A percentile compares a stretch with the other conserved stretches of the same genome.
phyloP scores from a whole-genome alignment of 2,329 filamentous ascomycete species.

The Chalara sp. region DNA sequence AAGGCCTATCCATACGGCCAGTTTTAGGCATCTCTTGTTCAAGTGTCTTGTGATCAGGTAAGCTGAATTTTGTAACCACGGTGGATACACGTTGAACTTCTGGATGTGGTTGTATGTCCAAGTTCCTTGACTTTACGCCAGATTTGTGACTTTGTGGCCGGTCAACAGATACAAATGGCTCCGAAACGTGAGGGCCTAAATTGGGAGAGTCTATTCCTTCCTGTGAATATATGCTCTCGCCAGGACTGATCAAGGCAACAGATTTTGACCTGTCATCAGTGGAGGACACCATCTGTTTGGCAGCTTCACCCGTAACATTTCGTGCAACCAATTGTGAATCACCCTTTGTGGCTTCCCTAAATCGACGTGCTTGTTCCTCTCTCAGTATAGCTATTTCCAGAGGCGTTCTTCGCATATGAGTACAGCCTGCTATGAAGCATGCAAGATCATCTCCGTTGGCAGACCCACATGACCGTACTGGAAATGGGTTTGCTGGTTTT shows the following conservation, averaged over 20 bases:
- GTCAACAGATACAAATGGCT: no score
- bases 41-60: conserved; percentile 17
- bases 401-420: not conserved
- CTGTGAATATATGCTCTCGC: not conserved
- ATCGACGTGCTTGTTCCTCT: not conserved
- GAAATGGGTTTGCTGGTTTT: conserved; percentile 10
- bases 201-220: not conserved
- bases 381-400: not conserved
- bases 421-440: conserved; percentile 11
- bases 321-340: no score
- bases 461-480: conserved; percentile 4
- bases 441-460: conserved; percentile 7
- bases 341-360: no score
- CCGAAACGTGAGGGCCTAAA: no score
- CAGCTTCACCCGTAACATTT: no score
- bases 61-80: conserved; percentile 22
- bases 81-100: conserved; percentile 12
- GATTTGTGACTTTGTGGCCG: no score
- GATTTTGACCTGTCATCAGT: no score
- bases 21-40: not conserved
- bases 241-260: not conserved
- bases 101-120: no score
- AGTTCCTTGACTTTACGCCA: no score
- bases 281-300: no score
- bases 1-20: not conserved